Conservation (phyloP, 2,329 filamentous ascomycete species). For the Aspergillus luchuensis region DNA sequence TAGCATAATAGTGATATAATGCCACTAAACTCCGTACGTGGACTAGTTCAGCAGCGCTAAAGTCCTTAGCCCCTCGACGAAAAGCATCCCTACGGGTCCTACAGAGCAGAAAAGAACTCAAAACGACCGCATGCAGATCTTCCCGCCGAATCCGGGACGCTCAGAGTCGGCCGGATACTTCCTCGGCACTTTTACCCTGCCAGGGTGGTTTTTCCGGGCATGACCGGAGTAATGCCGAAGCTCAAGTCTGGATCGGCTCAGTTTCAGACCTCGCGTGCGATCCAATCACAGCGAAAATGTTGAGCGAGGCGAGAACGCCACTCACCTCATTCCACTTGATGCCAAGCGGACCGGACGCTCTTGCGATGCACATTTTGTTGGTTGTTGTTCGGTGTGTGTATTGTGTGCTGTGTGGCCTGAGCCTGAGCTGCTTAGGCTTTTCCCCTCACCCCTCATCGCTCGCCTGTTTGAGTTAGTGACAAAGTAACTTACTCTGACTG, state of each 20-base stretch:
- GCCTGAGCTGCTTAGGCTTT: not conserved
- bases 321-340: conserved; percentile 12
- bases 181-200: conserved; percentile 24
- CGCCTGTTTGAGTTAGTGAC: too few relatives aligned
- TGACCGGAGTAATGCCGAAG: conserved; percentile 26
- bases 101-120: conserved; percentile 7
- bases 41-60: not conserved
- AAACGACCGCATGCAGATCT: conserved; percentile 21
- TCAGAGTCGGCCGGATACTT: conserved; percentile 14
- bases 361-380: not conserved
- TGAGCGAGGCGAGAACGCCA: conserved; percentile 7
- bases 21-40: not conserved
- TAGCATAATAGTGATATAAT: conserved; percentile 2
- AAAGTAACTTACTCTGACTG: too few relatives aligned
- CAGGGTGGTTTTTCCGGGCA: conserved; percentile 30
- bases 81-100: not conserved
- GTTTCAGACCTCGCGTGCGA: conserved; percentile 8
- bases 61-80: conserved; percentile 8
- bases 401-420: conserved; percentile 1
- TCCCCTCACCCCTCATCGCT: not conserved
- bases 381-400: not conserved
- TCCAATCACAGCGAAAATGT: conserved; percentile 2
- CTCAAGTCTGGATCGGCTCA: conserved; percentile 15
- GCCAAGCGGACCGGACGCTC: not conserved
- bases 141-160: conserved; percentile 20